Percentiles rank a stretch among this genome's conserved stretches.
Conservation (phyloP, 371 early-diverging fungal species). For the Gilbertella persicaria region DNA sequence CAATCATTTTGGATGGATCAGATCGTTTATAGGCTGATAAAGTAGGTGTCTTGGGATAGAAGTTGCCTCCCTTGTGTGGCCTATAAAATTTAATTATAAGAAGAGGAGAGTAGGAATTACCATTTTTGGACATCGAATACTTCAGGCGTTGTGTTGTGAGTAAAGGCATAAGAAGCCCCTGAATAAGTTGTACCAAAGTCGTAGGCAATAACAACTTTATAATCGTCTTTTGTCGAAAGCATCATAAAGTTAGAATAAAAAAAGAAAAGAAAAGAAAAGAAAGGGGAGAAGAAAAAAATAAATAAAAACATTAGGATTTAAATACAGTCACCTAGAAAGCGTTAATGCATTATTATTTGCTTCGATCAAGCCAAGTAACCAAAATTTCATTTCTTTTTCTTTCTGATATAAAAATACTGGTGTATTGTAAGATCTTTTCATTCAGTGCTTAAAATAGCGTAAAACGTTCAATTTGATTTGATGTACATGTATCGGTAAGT, state of each 20-base stretch:
- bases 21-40: slow-evolving; percentile 40
- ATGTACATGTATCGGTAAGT: too few species aligned
- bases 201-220: slow-evolving; percentile 50
- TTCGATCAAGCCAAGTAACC: too few species aligned
- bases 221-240: slow-evolving; percentile 21
- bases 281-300: too few species aligned
- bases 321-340: too few species aligned
- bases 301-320: too few species aligned
- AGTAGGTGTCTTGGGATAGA: slow-evolving; percentile 57
- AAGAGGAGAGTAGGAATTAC: slow-evolving; percentile 22
- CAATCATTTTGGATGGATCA: slow-evolving; percentile 34
- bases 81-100: slow-evolving; percentile 21
- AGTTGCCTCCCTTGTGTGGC: slow-evolving; percentile 56
- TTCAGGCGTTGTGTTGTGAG: slow-evolving; percentile 45
- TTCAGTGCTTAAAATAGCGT: too few species aligned
- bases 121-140: slow-evolving; percentile 59
- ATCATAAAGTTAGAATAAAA: slow-evolving; percentile 2
- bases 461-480: too few species aligned
- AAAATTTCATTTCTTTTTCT: too few species aligned
- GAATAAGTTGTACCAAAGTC: slow-evolving; percentile 57
- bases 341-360: too few species aligned
- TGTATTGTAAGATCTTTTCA: too few species aligned
- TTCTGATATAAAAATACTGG: too few species aligned
- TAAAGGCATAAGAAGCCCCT: slow-evolving; percentile 63
- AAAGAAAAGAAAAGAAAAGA: too few species aligned